Percentiles rank a stretch among this genome's conserved stretches.
phyloP scores from a whole-genome alignment of 2,329 filamentous ascomycete genomes.

The Diaporthe caulivora region DNA sequence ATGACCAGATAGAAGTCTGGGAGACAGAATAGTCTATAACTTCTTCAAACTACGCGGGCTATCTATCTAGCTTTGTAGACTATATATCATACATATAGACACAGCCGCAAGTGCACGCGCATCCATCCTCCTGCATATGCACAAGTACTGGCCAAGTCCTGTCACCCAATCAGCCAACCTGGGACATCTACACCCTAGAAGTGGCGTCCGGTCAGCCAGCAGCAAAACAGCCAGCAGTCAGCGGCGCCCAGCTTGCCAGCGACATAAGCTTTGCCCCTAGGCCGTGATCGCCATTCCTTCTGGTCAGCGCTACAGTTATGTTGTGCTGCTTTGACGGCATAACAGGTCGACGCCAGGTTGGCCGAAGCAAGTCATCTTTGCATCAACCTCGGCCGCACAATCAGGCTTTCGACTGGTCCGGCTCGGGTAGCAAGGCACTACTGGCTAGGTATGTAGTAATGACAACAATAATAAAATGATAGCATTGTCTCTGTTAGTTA shows the following conservation, averaged over 20 bases:
- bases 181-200: too few relatives aligned
- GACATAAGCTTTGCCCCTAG: conserved; percentile 27
- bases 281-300: conserved; percentile 9
- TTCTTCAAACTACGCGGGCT: too few relatives aligned
- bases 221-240: background rate
- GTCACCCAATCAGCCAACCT: too few relatives aligned
- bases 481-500: too few relatives aligned
- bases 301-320: conserved; percentile 27
- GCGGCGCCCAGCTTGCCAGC: background rate
- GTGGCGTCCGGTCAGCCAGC: background rate
- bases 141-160: background rate
- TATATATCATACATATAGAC: background rate
- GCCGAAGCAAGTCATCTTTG: background rate
- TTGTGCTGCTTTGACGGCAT: background rate
- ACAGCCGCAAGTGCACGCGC: background rate
- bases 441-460: too few relatives aligned
- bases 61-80: too few relatives aligned
- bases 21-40: too few relatives aligned
- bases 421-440: background rate
- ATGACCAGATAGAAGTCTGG: too few relatives aligned
- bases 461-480: background rate
- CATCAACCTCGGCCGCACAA: background rate
- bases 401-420: background rate
- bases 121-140: background rate
- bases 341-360: background rate